Base-by-base conservation (phyloP, 1,139 yeast genomes). In the Suhomyces chickasaworum region DNA sequence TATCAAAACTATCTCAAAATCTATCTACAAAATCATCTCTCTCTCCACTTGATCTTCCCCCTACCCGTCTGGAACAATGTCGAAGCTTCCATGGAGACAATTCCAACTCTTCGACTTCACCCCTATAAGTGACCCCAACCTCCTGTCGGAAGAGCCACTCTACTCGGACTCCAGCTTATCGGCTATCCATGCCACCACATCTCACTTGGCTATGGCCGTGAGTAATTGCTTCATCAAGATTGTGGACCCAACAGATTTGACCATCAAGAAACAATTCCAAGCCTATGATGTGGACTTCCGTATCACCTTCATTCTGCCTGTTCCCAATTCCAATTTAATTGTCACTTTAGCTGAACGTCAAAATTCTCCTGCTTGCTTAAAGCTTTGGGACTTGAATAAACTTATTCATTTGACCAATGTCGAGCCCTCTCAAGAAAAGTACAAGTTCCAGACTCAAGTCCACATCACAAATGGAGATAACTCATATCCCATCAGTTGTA, bases 31-130 rank as follows among this genome's bases (percentile, higher is more conserved):
- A 29, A 13, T 6, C 7, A 29, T 5, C 32, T 13, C 29, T 20
- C 29, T 10, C 13, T 12, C 10, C 29, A 25, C 29, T 25, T 25
- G 13, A 8, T 2, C 29, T 10, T 21, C 23, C 32, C 7, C 32
- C 6, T 7, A 32, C 32, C 7, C 32, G 6, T 7, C 37, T 37
- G 32, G 32, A 36, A 37, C 42, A 15, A 39, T 39, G 43, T 36
- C 44, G n/a, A 42, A 35, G 32, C 17, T 56, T 74, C 69, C 83
- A 23, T 90, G 97, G 97, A 77, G 95, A 51, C 96, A 88, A 58
- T 88, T 93, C 66, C 91, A 88, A 55, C 85, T 93, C 65, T 90
- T 88, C 64, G 97, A 90, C 48, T 77, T 81, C 40, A 77, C 84
- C 0, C 97, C 97, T 5, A 85, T 93, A 31, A 73, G 84, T 53